These are phyloP conservation scores for Puccinia hordei DNA, from an alignment of 1,284 basidiomycete species.

Conservation along the genomic window DNA sequence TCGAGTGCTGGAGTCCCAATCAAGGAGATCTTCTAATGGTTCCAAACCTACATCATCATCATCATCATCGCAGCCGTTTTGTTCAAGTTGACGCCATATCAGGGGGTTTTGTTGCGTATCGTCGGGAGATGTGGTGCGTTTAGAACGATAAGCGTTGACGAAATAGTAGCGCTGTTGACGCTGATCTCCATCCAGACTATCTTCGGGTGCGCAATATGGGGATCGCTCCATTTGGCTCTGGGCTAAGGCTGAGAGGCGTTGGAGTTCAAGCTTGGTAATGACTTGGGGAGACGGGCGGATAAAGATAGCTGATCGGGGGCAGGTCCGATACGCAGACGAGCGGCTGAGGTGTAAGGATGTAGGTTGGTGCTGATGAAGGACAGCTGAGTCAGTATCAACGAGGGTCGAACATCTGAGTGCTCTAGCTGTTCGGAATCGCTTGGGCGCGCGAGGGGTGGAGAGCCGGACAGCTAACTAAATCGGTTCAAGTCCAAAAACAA, in stretches of 20 bases:
- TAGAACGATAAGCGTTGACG: slow-evolving; percentile 16
- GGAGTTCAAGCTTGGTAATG: neutral
- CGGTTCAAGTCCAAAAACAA: neutral
- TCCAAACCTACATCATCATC: neutral
- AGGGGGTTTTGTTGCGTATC: neutral
- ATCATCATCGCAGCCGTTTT: neutral
- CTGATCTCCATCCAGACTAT: slow-evolving; percentile 14
- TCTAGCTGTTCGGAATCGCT: slow-evolving; percentile 12
- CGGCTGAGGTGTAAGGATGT: neutral
- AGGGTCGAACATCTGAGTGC: slow-evolving; percentile 19
- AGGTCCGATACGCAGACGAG: neutral
- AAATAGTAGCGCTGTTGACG: slow-evolving; percentile 20
- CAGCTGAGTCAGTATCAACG: slow-evolving; percentile 12
- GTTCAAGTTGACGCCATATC: neutral
- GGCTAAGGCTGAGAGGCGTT: neutral
- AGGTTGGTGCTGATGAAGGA: slow-evolving; percentile 13
- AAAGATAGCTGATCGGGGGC: neutral
- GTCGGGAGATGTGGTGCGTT: neutral
- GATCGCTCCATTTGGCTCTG: slow-evolving; percentile 24
- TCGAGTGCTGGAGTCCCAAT: slow-evolving; percentile 27
- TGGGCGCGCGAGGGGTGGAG: neutral
- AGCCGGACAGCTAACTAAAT: neutral
- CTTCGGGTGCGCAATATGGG: slow-evolving; percentile 1
- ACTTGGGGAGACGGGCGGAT: neutral
- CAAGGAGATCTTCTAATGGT: slow-evolving; percentile 28